Percentiles rank a stretch among this genome's conserved stretches.
phyloP scores from a whole-genome alignment of 208 protist species.

The Leishmania guyanensis region DNA sequence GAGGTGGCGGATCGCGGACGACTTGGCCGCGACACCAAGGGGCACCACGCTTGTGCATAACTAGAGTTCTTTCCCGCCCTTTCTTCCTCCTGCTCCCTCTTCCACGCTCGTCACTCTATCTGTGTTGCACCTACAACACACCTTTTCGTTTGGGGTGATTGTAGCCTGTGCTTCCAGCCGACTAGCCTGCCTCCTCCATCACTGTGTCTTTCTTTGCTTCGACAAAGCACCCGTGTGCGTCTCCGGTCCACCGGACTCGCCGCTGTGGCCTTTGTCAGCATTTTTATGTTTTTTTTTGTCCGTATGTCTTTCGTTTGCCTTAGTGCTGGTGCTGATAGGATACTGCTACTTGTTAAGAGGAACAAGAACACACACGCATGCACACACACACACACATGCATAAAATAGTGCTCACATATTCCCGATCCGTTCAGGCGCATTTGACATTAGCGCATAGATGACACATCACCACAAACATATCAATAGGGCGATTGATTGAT shows the following conservation, averaged over 20 bases:
- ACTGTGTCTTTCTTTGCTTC: background rate
- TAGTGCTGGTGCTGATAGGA: background rate
- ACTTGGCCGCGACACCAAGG: background rate
- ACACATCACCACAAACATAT: background rate
- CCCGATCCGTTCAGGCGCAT: background rate
- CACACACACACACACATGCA: background rate
- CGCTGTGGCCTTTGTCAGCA: background rate
- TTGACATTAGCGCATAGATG: background rate
- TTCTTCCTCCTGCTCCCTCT: background rate
- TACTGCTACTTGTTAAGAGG: slow-evolving; percentile 8
- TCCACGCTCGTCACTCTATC: background rate
- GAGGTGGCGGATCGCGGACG: background rate
- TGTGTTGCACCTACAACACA: background rate
- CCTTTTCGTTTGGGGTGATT: background rate
- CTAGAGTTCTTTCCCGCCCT: background rate
- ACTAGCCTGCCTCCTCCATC: background rate
- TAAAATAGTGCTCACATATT: background rate
- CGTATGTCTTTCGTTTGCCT: background rate
- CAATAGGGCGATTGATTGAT: background rate
- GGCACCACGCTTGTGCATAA: background rate
- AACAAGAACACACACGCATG: background rate
- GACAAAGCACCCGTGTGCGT: background rate
- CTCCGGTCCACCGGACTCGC: background rate
- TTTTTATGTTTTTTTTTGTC: background rate
- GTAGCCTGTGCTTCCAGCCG: background rate